Percentiles rank a stretch among this genome's conserved stretches.
Conservation (phyloP, 177 flowering plant species). For the Vitis hybrid region DNA sequence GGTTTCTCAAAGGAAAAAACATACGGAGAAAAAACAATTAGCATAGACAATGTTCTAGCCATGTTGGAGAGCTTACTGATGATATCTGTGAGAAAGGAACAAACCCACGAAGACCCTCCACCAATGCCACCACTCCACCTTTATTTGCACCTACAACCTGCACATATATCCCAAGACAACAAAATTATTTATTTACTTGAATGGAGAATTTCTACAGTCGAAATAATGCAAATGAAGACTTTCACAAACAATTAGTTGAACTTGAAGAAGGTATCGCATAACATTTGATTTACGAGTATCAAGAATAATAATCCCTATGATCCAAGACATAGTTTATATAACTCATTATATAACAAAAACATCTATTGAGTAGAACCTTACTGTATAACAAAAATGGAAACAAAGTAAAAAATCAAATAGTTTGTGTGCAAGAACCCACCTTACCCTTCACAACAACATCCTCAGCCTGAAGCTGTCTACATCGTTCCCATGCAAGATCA, state of each 20-base stretch:
- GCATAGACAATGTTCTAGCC: background rate
- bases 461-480: slow-evolving; percentile 94
- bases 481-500: slow-evolving; percentile 92
- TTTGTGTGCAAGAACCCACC: slow-evolving; percentile 44
- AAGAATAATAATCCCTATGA: background rate
- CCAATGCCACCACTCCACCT: slow-evolving; percentile 86
- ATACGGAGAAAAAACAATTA: too few relatives aligned
- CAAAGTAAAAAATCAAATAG: background rate
- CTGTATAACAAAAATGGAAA: background rate
- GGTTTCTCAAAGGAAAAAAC: background rate
- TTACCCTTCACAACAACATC: slow-evolving; percentile 91
- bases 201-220: background rate
- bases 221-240: background rate
- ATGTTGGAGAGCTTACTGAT: slow-evolving; percentile 48
- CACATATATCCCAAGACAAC: slow-evolving; percentile 5
- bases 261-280: background rate
- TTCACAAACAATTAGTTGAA: background rate
- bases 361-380: background rate
- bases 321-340: background rate
- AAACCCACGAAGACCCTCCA: slow-evolving; percentile 91
- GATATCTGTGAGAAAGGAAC: slow-evolving; percentile 98
- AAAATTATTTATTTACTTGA: background rate
- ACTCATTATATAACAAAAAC: too few relatives aligned
- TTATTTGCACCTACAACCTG: slow-evolving; percentile 85
- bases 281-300: background rate